These are phyloP conservation scores for Ascoidea asiatica DNA, from an alignment of 805 yeast genomes.

Conservation along the genomic window DNA sequence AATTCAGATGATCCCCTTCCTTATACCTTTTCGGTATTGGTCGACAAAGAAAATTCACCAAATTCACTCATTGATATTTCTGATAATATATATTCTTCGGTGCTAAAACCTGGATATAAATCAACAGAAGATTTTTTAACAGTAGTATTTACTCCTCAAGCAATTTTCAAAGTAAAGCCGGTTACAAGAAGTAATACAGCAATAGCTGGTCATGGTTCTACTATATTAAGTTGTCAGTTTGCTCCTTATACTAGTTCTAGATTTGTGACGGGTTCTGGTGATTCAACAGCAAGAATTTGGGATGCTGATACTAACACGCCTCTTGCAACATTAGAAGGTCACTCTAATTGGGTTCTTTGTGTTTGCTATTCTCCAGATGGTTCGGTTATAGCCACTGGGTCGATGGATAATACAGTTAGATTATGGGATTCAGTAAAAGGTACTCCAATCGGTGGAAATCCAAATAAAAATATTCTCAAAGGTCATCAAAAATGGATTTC, in stretches of 20 bases:
- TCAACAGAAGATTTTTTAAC: slow-evolving; percentile 91
- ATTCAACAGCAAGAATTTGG: slow-evolving; percentile 92
- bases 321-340: slow-evolving; percentile 66
- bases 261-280: slow-evolving; percentile 95
- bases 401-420: slow-evolving; percentile 84
- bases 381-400: slow-evolving; percentile 82
- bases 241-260: slow-evolving; percentile 80
- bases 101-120: slow-evolving; percentile 74
- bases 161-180: slow-evolving; percentile 85
- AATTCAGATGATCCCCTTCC: slow-evolving; percentile 78
- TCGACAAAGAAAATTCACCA: slow-evolving; percentile 25
- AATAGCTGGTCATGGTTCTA: slow-evolving; percentile 90
- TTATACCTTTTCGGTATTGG: slow-evolving; percentile 62
- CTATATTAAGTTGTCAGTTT: slow-evolving; percentile 83
- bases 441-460: slow-evolving; percentile 17
- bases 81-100: slow-evolving; percentile 64
- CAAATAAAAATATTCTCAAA: slow-evolving; percentile 54
- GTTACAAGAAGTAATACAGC: slow-evolving; percentile 87
- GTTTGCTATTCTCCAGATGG: slow-evolving; percentile 92
- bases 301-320: slow-evolving; percentile 94
- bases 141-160: slow-evolving; percentile 84
- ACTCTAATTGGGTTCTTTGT: slow-evolving; percentile 86
- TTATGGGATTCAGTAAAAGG: slow-evolving; percentile 56
- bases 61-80: slow-evolving; percentile 50
- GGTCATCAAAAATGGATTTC: slow-evolving; percentile 91